Evolutionary conservation across 1,139 yeast genomes (phyloP).

Genomic region (Wickerhamomyces sp.): DNA sequence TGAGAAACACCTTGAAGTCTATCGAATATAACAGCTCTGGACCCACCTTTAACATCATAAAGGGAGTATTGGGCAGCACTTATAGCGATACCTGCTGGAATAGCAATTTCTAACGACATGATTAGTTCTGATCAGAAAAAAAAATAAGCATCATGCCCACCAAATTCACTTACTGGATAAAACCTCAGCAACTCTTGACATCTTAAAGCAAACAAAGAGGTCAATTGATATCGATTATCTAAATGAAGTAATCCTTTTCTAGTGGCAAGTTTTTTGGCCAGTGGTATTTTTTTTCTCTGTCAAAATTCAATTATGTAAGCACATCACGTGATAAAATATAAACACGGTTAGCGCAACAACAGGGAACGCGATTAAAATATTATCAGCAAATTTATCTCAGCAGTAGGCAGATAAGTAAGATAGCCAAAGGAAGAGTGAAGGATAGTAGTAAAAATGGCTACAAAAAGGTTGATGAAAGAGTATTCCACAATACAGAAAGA

Average conservation of each 20-base stretch:
- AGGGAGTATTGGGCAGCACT: conserved; percentile 68
- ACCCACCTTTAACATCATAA: conserved; percentile 95
- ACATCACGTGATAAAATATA: neutral
- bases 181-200: conserved; percentile 31
- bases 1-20: conserved; percentile 85
- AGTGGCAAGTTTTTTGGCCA: conserved; percentile 9
- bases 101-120: conserved; percentile 53
- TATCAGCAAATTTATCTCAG: too few relatives aligned
- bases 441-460: conserved; percentile 25
- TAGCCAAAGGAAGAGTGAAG: too few relatives aligned
- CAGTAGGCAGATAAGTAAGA: too few relatives aligned
- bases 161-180: conserved; percentile 19
- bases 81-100: conserved; percentile 66
- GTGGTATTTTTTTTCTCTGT: neutral
- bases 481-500: conserved; percentile 34
- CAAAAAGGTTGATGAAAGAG: conserved; percentile 44
- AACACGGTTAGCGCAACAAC: neutral
- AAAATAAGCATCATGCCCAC: too few relatives aligned
- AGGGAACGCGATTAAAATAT: too few relatives aligned
- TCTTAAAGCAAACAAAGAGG: conserved; percentile 4
- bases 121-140: neutral
- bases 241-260: neutral
- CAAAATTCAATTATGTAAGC: neutral
- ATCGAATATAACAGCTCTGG: conserved; percentile 93
- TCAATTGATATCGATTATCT: too few relatives aligned